These are phyloP conservation scores for Xylaria sp. DNA, from an alignment of 2,329 filamentous ascomycete genomes.

Conservation along the genomic window DNA sequence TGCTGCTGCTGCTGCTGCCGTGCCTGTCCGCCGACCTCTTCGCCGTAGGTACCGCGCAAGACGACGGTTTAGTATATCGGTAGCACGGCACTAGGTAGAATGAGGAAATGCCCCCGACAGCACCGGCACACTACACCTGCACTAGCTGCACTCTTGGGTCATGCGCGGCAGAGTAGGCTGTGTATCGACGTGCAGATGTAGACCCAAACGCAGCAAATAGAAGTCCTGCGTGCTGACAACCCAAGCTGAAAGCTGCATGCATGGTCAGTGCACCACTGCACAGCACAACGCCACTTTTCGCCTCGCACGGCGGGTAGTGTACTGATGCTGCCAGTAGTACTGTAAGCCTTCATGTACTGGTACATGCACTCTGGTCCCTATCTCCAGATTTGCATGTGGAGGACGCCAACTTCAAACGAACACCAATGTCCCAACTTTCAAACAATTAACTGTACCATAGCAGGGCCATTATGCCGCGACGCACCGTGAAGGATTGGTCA, in stretches of 20 bases:
- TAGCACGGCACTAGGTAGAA: constrained; percentile 12
- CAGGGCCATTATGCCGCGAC: background rate
- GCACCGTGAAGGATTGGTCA: constrained; percentile 12
- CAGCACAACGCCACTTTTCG: constrained; percentile 38
- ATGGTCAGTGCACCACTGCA: constrained; percentile 45
- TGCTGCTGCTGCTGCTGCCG: background rate
- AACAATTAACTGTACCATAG: constrained; percentile 4
- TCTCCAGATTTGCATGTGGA: constrained; percentile 22
- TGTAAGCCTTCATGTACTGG: constrained; percentile 28
- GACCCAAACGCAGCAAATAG: constrained; percentile 45
- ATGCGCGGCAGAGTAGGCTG: constrained; percentile 47
- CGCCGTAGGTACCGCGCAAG: background rate
- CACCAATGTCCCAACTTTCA: background rate
- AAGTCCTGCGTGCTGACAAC: constrained; percentile 43
- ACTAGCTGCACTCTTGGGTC: constrained; percentile 34
- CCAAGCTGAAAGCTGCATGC: constrained; percentile 50
- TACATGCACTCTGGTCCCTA: constrained; percentile 27
- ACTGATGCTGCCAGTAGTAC: constrained; percentile 1
- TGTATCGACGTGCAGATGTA: constrained; percentile 48
- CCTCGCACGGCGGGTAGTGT: constrained; percentile 36
- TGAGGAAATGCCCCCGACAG: constrained; percentile 38
- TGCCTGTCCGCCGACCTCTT: background rate
- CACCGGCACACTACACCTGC: constrained; percentile 24
- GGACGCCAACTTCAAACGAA: constrained; percentile 19
- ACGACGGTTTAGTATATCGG: background rate